phyloP scores from a whole-genome alignment of 108 stramenopile genomes.

The Cafeteria roenbergensis region DNA sequence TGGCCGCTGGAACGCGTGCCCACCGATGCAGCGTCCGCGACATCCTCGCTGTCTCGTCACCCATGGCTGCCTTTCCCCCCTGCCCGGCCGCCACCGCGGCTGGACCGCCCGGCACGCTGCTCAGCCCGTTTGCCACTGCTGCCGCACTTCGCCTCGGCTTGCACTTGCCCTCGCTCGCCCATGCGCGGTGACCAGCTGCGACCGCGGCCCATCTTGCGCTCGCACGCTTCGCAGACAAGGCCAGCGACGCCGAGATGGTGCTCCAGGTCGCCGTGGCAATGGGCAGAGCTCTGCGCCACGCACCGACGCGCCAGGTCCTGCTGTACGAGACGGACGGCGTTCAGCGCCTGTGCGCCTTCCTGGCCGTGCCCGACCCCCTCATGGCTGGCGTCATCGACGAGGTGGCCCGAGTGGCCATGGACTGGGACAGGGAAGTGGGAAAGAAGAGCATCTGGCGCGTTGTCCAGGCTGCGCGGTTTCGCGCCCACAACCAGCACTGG shows the following conservation, averaged over 20 bases:
- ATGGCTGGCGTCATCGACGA: not conserved
- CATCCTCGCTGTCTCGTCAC: too few species aligned
- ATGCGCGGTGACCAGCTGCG: too few species aligned
- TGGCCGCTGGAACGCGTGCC: too few species aligned
- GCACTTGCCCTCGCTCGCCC: too few species aligned
- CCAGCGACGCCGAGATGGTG: not conserved
- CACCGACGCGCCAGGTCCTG: not conserved
- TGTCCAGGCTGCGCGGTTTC: not conserved
- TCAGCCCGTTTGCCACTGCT: too few species aligned
- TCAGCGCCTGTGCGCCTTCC: not conserved
- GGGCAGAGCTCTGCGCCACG: not conserved
- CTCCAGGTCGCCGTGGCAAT: not conserved
- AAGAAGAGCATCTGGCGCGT: not conserved
- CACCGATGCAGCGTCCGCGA: too few species aligned
- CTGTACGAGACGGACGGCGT: not conserved
- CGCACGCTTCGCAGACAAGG: too few species aligned
- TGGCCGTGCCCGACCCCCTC: not conserved
- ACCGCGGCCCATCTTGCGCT: too few species aligned
- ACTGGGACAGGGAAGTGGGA: not conserved
- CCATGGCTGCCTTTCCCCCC: too few species aligned
- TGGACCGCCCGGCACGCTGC: too few species aligned
- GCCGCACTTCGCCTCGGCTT: too few species aligned
- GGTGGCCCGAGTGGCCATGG: not conserved
- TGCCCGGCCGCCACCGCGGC: too few species aligned
- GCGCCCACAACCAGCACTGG: slow-evolving; percentile 1